phyloP scores from a whole-genome alignment of 2,329 filamentous ascomycete species.

The Ophiostoma sp. region DNA sequence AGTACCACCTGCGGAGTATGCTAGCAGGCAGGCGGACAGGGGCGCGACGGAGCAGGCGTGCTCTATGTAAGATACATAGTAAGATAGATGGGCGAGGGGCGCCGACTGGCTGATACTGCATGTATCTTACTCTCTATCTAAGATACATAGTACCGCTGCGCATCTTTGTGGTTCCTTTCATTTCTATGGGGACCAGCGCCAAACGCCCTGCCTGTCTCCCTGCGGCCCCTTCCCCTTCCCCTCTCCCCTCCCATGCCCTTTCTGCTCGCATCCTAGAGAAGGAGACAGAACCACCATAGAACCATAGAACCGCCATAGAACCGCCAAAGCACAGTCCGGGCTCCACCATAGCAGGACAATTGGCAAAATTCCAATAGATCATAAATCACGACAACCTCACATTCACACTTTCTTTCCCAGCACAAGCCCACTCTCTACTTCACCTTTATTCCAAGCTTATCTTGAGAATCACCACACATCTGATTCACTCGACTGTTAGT shows the following conservation, averaged over 20 bases:
- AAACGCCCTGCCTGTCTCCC: conserved; percentile 4
- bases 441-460: background rate
- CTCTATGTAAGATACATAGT: too few relatives aligned
- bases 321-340: conserved; percentile 5
- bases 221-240: background rate
- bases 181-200: conserved; percentile 21
- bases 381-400: conserved; percentile 23
- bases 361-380: conserved; percentile 22
- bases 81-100: background rate
- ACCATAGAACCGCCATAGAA: background rate
- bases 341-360: conserved; percentile 29
- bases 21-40: background rate
- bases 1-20: background rate
- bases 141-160: conserved; percentile 13
- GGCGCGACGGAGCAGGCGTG: background rate
- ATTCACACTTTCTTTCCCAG: conserved; percentile 19
- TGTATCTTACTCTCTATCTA: too few relatives aligned
- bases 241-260: background rate
- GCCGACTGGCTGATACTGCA: background rate
- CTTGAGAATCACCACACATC: background rate
- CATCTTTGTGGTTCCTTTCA: conserved; percentile 31
- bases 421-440: conserved; percentile 3
- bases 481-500: conserved; percentile 12
- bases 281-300: conserved; percentile 8
- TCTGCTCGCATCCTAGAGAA: conserved; percentile 13